Percentiles rank a stretch among this genome's conserved stretches.
Evolutionary conservation across 2,329 filamentous ascomycete species (phyloP).

Genomic region (Exophiala lecanii-corni): DNA sequence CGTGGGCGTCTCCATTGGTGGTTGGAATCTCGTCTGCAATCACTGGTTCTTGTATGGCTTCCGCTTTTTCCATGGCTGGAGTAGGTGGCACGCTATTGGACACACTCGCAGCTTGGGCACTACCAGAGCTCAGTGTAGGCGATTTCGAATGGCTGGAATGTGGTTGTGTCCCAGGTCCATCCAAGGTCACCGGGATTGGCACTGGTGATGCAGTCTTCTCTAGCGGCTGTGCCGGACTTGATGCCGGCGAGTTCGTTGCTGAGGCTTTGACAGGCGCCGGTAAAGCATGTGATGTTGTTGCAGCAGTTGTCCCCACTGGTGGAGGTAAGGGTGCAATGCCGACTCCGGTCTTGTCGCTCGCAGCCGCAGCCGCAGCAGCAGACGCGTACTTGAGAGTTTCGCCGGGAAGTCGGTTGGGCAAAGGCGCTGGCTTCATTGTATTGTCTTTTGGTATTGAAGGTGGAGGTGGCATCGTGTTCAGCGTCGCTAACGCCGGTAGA

Average conservation of each 20-base stretch:
- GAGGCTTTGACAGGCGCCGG: conserved; percentile 49
- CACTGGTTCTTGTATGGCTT: conserved; percentile 30
- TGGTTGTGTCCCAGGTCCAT: conserved; percentile 37
- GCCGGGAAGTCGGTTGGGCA: conserved; percentile 77
- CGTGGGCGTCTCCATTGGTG: conserved; percentile 51
- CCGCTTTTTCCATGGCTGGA: conserved; percentile 44
- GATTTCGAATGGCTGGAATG: conserved; percentile 44
- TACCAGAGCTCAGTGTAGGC: conserved; percentile 45
- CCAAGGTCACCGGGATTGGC: conserved; percentile 32
- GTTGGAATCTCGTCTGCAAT: conserved; percentile 36
- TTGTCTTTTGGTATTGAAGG: conserved; percentile 47
- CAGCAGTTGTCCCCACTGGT: conserved; percentile 62
- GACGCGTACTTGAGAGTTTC: conserved; percentile 96
- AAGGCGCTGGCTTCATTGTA: conserved; percentile 86
- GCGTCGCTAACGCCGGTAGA: conserved; percentile 74
- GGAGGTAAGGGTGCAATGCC: conserved; percentile 92
- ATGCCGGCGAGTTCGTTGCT: conserved; percentile 55
- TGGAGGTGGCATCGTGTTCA: conserved; percentile 58
- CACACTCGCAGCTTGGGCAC: conserved; percentile 38
- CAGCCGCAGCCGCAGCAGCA: conserved; percentile 86
- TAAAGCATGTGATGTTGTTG: conserved; percentile 43
- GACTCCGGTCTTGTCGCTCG: conserved; percentile 79
- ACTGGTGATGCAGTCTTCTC: conserved; percentile 36
- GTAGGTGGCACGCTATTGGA: conserved; percentile 42
- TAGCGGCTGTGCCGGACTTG: conserved; percentile 46